phyloP scores from a whole-genome alignment of 768 basidiomycete species.

The Leccinum barrowsii region DNA sequence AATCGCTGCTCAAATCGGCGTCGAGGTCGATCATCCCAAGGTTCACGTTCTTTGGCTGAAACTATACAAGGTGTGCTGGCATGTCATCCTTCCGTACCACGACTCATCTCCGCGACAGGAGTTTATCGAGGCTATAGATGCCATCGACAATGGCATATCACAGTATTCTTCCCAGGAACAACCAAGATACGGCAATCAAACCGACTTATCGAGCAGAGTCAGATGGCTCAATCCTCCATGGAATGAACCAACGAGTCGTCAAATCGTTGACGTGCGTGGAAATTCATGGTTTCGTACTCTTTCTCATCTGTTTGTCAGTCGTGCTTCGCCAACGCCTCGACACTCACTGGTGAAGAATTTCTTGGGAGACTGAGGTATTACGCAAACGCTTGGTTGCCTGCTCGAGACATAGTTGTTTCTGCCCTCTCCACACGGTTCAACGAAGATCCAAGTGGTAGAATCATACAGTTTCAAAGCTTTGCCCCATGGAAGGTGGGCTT shows the following conservation, averaged over 20 bases:
- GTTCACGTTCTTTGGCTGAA: constrained; percentile 82
- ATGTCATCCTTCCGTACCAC: not conserved
- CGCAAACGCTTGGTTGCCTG: constrained; percentile 88
- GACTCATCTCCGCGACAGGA: constrained; percentile 45
- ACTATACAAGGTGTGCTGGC: constrained; percentile 64
- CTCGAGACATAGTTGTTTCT: constrained; percentile 70
- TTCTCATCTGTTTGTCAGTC: constrained; percentile 39
- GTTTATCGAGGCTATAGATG: constrained; percentile 93
- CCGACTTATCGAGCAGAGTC: constrained; percentile 84
- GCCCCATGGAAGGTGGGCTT: constrained; percentile 80
- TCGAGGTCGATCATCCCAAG: constrained; percentile 53
- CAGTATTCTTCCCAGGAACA: constrained; percentile 68
- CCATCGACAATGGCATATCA: constrained; percentile 90
- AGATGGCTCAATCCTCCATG: constrained; percentile 84
- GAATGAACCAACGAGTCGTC: constrained; percentile 76
- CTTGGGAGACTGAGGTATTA: constrained; percentile 75
- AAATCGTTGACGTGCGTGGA: constrained; percentile 65
- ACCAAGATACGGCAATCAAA: constrained; percentile 70
- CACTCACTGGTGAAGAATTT: constrained; percentile 84
- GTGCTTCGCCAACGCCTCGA: constrained; percentile 76
- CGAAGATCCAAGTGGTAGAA: constrained; percentile 68
- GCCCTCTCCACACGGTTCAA: constrained; percentile 52
- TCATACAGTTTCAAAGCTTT: constrained; percentile 77
- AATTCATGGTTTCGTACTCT: not conserved
- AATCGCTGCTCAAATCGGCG: constrained; percentile 57